Evolutionary conservation across 1,139 yeast genomes (phyloP).

Genomic region (Magnusiomyces fungicola): DNA sequence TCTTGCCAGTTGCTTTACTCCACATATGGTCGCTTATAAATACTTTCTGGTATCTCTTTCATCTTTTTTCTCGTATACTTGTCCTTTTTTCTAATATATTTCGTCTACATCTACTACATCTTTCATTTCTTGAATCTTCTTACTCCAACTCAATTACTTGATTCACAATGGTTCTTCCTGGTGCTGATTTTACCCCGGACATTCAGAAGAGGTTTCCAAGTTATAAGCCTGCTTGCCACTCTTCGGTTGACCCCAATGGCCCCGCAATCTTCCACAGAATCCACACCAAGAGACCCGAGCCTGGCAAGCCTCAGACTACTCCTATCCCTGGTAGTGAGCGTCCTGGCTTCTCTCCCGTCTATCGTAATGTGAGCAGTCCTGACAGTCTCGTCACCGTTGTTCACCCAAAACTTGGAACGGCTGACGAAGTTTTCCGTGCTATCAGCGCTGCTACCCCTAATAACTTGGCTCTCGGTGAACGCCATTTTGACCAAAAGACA

Average conservation of each 20-base stretch:
- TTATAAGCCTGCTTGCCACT: constrained; percentile 34
- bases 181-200: background rate
- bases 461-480: constrained; percentile 44
- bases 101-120: too few relatives aligned
- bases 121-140: too few relatives aligned
- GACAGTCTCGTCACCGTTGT: constrained; percentile 38
- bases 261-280: constrained; percentile 38
- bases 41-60: too few relatives aligned
- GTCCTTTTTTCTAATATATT: too few relatives aligned
- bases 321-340: constrained; percentile 42
- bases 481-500: constrained; percentile 39
- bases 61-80: too few relatives aligned
- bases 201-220: background rate
- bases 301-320: constrained; percentile 20
- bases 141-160: too few relatives aligned
- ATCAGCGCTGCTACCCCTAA: constrained; percentile 42
- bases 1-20: too few relatives aligned
- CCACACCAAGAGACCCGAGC: constrained; percentile 44
- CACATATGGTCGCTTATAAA: too few relatives aligned
- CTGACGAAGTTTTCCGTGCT: constrained; percentile 43
- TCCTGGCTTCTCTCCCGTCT: constrained; percentile 47
- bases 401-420: constrained; percentile 46
- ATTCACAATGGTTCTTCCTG: constrained; percentile 5
- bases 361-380: constrained; percentile 39
- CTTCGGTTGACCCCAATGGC: constrained; percentile 42